phyloP scores from a whole-genome alignment of 2,329 filamentous ascomycete species.

The Cercospora sp. region DNA sequence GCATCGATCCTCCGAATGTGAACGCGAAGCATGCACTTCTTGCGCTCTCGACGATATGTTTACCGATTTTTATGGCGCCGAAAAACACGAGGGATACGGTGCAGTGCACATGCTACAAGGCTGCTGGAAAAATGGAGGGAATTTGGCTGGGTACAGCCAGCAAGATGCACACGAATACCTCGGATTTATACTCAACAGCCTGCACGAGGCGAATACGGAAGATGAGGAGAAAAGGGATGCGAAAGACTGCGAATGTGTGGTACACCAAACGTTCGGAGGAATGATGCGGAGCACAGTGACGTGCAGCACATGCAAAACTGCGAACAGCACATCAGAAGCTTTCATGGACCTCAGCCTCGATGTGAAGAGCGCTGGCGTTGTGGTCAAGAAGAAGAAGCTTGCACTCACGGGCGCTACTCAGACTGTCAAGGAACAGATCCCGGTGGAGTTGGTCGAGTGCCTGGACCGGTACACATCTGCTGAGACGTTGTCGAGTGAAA shows the following conservation, averaged over 20 bases:
- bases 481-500: constrained; percentile 72
- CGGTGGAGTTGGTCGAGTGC: constrained; percentile 57
- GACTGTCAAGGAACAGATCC: constrained; percentile 35
- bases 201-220: constrained; percentile 73
- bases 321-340: constrained; percentile 79
- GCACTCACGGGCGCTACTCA: constrained; percentile 50
- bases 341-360: constrained; percentile 90
- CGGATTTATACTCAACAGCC: constrained; percentile 87
- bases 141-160: constrained; percentile 81
- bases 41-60: constrained; percentile 65
- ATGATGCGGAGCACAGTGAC: constrained; percentile 88
- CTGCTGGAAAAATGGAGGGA: constrained; percentile 76
- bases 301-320: constrained; percentile 81
- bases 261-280: constrained; percentile 92
- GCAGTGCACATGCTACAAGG: constrained; percentile 85
- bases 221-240: constrained; percentile 36
- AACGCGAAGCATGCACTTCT: constrained; percentile 56
- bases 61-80: constrained; percentile 64
- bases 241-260: constrained; percentile 74
- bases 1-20: constrained; percentile 76
- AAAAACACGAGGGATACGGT: constrained; percentile 85
- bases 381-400: constrained; percentile 62
- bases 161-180: constrained; percentile 98
- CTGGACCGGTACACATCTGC: constrained; percentile 83
- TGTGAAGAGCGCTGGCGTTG: constrained; percentile 60